Base-by-base conservation (phyloP, 176 grass and related monocot genomes). In the Raddia distichophylla region DNA sequence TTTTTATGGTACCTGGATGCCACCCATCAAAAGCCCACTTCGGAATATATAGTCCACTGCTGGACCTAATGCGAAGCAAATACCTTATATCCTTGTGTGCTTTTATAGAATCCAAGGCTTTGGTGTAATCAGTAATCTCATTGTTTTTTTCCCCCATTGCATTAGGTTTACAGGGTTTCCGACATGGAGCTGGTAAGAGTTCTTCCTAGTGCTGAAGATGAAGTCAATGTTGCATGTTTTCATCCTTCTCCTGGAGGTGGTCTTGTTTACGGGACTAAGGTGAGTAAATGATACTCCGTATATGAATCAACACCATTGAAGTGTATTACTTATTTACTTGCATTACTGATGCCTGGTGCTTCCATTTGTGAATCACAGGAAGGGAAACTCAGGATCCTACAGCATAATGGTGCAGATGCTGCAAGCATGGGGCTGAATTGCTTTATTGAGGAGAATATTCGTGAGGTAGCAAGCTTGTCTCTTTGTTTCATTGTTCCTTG, bases 121-220 rank as follows among this genome's bases (percentile, higher is more conserved):
- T 55, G 20, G 51, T 67, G 62, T 65, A 63, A 79, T 80, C 11
- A 61, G 62, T 65, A 63, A 79, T 80, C 11, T 4, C 14, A 18
- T 75, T 86, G 43, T 81, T 77, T 73, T 46, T 64, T 87, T 46
- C 0, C 7, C 69, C 49, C 49, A 76, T 86, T 60, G 15, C 35
- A 64, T 85, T 70, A 99, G 97, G 93, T 99, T 46, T 99, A 99
- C 80, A 93, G 97, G 90, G 97, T 99, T 79, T 96, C 89, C 14
- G 97, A 96, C 86, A 99, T 99, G 97, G 91, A 93, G 82, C 93
- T 99, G 59, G 91, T 99, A 81, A 95, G 89, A 85, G 89, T 99
- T 69, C 86, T 97, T 69, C 91, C 94, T 54, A 97, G 94, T 66
- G 91, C 91, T 45, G 94, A 97, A 81, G 94, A 97, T 93, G 94